These are phyloP conservation scores for Agastache rugosa DNA, from an alignment of 257 asterid species.

Conservation along the genomic window DNA sequence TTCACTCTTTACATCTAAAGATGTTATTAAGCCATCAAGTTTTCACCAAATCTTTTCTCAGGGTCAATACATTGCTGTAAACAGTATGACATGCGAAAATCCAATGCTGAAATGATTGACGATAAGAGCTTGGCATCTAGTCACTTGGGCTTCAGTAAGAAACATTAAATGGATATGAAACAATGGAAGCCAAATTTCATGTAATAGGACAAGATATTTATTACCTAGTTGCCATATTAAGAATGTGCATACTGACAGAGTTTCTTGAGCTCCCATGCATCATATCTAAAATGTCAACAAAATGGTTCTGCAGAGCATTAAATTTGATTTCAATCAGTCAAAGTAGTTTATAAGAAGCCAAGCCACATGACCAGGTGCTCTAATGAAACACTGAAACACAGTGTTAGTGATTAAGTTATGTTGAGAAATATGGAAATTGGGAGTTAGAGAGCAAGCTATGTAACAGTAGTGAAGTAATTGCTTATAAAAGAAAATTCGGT, in stretches of 20 bases:
- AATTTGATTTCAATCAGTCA: conserved; percentile 33
- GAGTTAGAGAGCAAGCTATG: conserved; percentile 2
- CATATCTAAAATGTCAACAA: conserved; percentile 72
- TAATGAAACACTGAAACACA: conserved; percentile 4
- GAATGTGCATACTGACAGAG: conserved; percentile 62
- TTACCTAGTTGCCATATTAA: conserved; percentile 72
- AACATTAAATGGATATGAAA: conserved; percentile 5
- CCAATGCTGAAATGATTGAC: conserved; percentile 4
- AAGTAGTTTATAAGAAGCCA: conserved; percentile 21
- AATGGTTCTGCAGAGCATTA: conserved; percentile 73
- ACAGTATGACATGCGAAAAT: not conserved
- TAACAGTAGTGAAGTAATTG: conserved; percentile 18
- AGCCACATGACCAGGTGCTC: conserved; percentile 21
- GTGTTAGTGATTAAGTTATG: conserved; percentile 17
- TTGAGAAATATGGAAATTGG: conserved; percentile 10
- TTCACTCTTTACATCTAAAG: conserved; percentile 20
- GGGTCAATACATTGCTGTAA: conserved; percentile 1
- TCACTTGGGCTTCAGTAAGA: conserved; percentile 33
- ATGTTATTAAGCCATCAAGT: conserved; percentile 19
- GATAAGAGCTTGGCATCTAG: conserved; percentile 25
- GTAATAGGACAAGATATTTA: conserved; percentile 22
- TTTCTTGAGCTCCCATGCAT: conserved; percentile 81
- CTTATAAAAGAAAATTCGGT: conserved; percentile 31
- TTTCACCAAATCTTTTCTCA: not conserved
- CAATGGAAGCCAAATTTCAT: conserved; percentile 8